Conservation (phyloP, 257 asterid species). For the Nemophila menziesii region DNA sequence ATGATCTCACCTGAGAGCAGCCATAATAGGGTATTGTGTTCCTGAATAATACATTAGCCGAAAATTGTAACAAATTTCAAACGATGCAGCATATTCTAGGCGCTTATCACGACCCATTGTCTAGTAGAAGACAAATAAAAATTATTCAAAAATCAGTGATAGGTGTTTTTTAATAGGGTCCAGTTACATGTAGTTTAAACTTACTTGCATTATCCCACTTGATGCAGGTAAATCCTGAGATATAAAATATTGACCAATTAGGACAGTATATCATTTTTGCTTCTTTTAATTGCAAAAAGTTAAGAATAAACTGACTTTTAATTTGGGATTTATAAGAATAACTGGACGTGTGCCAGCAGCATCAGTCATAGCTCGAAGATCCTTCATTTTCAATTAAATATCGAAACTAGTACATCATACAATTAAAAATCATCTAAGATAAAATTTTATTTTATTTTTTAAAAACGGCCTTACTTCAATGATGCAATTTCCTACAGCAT, state of each 20-base stretch:
- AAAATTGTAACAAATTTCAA: slow-evolving; percentile 76
- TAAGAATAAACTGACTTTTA: slow-evolving; percentile 39
- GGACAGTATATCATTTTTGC: neutral
- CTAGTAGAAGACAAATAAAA: slow-evolving; percentile 28
- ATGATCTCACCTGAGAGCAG: slow-evolving; percentile 72
- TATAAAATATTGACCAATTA: slow-evolving; percentile 22
- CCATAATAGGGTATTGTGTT: slow-evolving; percentile 96
- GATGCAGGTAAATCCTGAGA: slow-evolving; percentile 82
- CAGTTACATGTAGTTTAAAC: slow-evolving; percentile 15
- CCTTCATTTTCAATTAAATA: slow-evolving; percentile 38
- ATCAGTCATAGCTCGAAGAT: slow-evolving; percentile 83
- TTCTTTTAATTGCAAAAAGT: too few relatives aligned
- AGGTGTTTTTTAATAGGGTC: neutral
- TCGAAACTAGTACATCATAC: slow-evolving; percentile 5
- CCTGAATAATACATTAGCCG: slow-evolving; percentile 85
- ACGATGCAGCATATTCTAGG: slow-evolving; percentile 78
- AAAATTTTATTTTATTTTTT: slow-evolving; percentile 6
- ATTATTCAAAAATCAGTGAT: neutral
- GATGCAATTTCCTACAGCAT: slow-evolving; percentile 89
- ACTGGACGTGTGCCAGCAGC: slow-evolving; percentile 88
- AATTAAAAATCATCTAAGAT: slow-evolving; percentile 4
- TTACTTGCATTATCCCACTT: slow-evolving; percentile 95
- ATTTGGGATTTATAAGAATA: slow-evolving; percentile 66
- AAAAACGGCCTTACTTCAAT: slow-evolving; percentile 55
- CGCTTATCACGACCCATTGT: slow-evolving; percentile 95